These are phyloP conservation scores for Fusarium sp. DNA, from an alignment of 2,329 filamentous ascomycete species.

Conservation along the genomic window DNA sequence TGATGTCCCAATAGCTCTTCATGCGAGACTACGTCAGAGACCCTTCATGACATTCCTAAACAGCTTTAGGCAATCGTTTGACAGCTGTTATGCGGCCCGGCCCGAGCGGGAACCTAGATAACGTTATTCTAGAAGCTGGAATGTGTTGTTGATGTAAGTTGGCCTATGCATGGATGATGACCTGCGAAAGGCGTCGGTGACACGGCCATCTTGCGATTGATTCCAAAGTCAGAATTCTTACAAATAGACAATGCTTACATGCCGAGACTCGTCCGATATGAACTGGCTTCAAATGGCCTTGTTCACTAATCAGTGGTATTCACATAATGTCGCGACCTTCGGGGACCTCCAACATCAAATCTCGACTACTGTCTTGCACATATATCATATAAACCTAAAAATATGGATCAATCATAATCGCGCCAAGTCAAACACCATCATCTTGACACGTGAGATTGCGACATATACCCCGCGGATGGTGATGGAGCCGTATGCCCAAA, in stretches of 20 bases:
- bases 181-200: rapidly evolving
- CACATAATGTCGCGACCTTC: rapidly evolving
- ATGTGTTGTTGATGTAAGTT: background rate
- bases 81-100: background rate
- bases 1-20: background rate
- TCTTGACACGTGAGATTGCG: constrained; percentile 23
- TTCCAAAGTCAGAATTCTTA: background rate
- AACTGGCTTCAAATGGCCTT: background rate
- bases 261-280: background rate
- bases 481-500: constrained; percentile 6
- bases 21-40: background rate
- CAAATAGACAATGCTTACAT: background rate
- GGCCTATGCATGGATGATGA: background rate
- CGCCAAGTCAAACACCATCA: background rate
- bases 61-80: background rate
- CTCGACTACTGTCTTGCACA: background rate
- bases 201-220: background rate
- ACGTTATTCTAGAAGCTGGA: background rate
- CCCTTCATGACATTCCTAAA: background rate
- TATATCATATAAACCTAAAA: background rate
- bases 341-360: background rate
- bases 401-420: background rate
- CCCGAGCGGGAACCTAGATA: background rate
- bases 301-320: background rate
- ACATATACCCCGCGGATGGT: constrained; percentile 39